These are phyloP conservation scores for Rhazya stricta DNA, from an alignment of 257 asterid genomes.

Conservation along the genomic window DNA sequence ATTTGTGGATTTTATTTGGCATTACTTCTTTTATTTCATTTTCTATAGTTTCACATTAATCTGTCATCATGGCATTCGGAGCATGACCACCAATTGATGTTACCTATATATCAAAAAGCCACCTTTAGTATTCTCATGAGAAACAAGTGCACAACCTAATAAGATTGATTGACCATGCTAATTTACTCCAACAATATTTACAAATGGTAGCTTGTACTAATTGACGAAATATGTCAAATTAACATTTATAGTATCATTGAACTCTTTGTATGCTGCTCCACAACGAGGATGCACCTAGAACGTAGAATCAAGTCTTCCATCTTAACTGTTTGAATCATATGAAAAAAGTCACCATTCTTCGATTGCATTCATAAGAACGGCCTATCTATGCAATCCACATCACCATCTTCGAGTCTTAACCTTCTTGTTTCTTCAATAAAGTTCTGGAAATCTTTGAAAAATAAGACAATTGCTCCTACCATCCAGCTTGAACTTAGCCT, in stretches of 20 bases:
- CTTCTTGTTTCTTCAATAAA: too few species aligned
- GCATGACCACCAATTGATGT: background rate
- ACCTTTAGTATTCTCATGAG: background rate
- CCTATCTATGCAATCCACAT: too few species aligned
- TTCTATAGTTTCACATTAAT: background rate
- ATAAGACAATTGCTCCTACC: too few species aligned
- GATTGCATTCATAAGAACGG: too few species aligned
- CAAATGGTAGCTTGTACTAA: too few species aligned
- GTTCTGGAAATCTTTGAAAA: too few species aligned
- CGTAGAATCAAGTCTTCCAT: too few species aligned
- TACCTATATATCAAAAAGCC: background rate
- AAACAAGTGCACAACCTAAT: background rate
- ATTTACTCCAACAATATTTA: too few species aligned
- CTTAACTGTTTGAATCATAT: too few species aligned
- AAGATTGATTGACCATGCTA: background rate
- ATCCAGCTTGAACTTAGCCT: too few species aligned
- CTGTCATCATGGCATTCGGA: background rate
- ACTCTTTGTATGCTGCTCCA: background rate
- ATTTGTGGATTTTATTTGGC: background rate
- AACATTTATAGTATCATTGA: background rate
- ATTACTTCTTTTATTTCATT: background rate
- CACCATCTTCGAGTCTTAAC: too few species aligned
- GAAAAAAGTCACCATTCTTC: too few species aligned
- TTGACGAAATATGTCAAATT: background rate
- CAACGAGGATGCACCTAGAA: background rate